Evolutionary conservation across 2,329 filamentous ascomycete species (phyloP).

Genomic region (Hymenoscyphus linearis): DNA sequence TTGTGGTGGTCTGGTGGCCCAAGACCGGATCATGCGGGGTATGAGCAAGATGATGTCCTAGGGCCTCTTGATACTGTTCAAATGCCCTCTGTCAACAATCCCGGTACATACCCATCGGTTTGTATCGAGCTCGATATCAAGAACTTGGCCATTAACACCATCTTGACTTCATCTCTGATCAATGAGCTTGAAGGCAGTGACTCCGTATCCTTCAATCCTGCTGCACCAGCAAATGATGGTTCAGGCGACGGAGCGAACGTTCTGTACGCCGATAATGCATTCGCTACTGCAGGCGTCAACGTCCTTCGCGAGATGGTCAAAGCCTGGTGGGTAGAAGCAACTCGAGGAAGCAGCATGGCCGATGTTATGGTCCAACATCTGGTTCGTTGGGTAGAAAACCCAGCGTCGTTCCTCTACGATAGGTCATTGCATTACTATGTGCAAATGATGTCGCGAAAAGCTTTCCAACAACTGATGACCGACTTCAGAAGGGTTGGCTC

Average conservation of each 20-base stretch:
- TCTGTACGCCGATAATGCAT: slow-evolving; percentile 81
- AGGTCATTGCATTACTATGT: slow-evolving; percentile 93
- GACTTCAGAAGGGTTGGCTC: slow-evolving; percentile 95
- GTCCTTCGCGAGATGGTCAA: slow-evolving; percentile 98
- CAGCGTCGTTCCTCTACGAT: slow-evolving; percentile 92
- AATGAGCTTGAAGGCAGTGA: slow-evolving; percentile 93
- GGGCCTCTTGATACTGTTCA: slow-evolving; percentile 79
- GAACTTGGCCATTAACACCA: slow-evolving; percentile 96
- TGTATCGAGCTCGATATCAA: slow-evolving; percentile 93
- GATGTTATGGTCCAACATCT: slow-evolving; percentile 97
- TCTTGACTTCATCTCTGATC: slow-evolving; percentile 91
- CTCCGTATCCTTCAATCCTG: slow-evolving; percentile 78
- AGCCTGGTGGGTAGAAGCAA: slow-evolving; percentile 95
- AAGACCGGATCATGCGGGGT: slow-evolving; percentile 88
- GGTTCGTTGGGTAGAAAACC: slow-evolving; percentile 93
- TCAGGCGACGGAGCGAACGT: slow-evolving; percentile 59
- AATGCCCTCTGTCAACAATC: slow-evolving; percentile 90
- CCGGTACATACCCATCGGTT: slow-evolving; percentile 90
- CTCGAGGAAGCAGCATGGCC: slow-evolving; percentile 85
- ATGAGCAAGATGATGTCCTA: slow-evolving; percentile 86
- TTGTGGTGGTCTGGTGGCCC: slow-evolving; percentile 93
- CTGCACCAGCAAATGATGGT: slow-evolving; percentile 54
- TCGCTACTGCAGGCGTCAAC: slow-evolving; percentile 83
- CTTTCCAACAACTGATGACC: slow-evolving; percentile 92
- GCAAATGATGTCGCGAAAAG: slow-evolving; percentile 97